These are phyloP conservation scores for Tylopilus cervinicoccineus DNA, from an alignment of 768 basidiomycete species.

Conservation along the genomic window DNA sequence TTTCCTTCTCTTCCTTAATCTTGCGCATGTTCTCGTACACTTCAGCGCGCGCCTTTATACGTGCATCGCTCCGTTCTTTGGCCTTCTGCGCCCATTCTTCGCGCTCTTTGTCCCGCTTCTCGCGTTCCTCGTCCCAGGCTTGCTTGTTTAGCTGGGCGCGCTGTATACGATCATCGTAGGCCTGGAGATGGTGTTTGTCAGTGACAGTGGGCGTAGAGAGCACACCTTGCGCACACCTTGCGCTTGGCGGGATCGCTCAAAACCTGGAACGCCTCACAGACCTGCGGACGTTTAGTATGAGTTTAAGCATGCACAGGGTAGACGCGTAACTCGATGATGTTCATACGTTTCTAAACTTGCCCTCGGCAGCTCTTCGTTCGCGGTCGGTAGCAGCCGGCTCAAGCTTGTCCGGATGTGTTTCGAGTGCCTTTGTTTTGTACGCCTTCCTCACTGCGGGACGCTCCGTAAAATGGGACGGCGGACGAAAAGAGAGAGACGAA, in stretches of 20 bases:
- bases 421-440: slow-evolving; percentile 62
- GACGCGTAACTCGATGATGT: slow-evolving; percentile 20
- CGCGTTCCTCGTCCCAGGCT: slow-evolving; percentile 35
- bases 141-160: slow-evolving; percentile 22
- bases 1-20: slow-evolving; percentile 40
- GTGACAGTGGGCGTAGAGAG: background rate
- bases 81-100: slow-evolving; percentile 51
- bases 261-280: slow-evolving; percentile 59
- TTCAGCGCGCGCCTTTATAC: slow-evolving; percentile 42
- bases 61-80: slow-evolving; percentile 45
- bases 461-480: background rate
- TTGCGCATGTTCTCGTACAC: slow-evolving; percentile 35
- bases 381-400: slow-evolving; percentile 47
- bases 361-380: slow-evolving; percentile 51
- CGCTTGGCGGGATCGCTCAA: slow-evolving; percentile 54
- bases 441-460: slow-evolving; percentile 49
- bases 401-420: slow-evolving; percentile 74
- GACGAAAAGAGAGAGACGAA: slow-evolving; percentile 23
- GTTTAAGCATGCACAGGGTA: slow-evolving; percentile 4
- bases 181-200: slow-evolving; percentile 26
- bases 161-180: slow-evolving; percentile 44
- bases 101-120: slow-evolving; percentile 44
- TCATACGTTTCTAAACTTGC: slow-evolving; percentile 58
- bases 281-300: slow-evolving; percentile 37
- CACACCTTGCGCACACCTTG: slow-evolving; percentile 37